These are phyloP conservation scores for Lactarius evosmus DNA, from an alignment of 768 basidiomycete genomes.

Conservation along the genomic window DNA sequence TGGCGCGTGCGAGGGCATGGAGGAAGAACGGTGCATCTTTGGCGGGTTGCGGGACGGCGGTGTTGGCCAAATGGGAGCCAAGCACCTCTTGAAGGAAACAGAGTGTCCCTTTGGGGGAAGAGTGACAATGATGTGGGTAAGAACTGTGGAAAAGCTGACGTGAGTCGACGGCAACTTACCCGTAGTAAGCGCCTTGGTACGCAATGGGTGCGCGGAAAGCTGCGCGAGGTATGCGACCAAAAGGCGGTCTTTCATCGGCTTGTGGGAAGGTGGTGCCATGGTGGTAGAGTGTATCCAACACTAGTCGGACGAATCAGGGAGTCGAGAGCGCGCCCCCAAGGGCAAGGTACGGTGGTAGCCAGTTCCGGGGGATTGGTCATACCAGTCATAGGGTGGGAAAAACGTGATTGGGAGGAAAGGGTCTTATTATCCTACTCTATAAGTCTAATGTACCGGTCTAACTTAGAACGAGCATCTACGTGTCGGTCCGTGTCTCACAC, in stretches of 20 bases:
- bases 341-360: background rate
- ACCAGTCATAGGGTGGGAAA: background rate
- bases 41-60: slow-evolving; percentile 48
- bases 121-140: background rate
- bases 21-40: slow-evolving; percentile 54
- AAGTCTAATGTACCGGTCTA: slow-evolving; percentile 3
- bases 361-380: background rate
- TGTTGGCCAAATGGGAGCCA: slow-evolving; percentile 64
- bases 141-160: background rate
- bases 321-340: background rate
- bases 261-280: slow-evolving; percentile 29
- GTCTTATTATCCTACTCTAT: slow-evolving; percentile 23
- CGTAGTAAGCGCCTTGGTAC: slow-evolving; percentile 78
- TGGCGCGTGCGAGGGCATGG: slow-evolving; percentile 51
- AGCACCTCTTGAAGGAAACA: slow-evolving; percentile 73
- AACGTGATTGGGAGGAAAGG: background rate
- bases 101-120: slow-evolving; percentile 34
- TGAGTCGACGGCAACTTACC: slow-evolving; percentile 39
- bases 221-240: slow-evolving; percentile 68
- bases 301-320: background rate
- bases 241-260: slow-evolving; percentile 41
- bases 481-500: slow-evolving; percentile 1
- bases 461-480: slow-evolving; percentile 5
- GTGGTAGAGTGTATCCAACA: background rate
- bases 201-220: slow-evolving; percentile 64